These are phyloP conservation scores for Raffaelea albimanens DNA, from an alignment of 2,329 filamentous ascomycete genomes.

Conservation along the genomic window DNA sequence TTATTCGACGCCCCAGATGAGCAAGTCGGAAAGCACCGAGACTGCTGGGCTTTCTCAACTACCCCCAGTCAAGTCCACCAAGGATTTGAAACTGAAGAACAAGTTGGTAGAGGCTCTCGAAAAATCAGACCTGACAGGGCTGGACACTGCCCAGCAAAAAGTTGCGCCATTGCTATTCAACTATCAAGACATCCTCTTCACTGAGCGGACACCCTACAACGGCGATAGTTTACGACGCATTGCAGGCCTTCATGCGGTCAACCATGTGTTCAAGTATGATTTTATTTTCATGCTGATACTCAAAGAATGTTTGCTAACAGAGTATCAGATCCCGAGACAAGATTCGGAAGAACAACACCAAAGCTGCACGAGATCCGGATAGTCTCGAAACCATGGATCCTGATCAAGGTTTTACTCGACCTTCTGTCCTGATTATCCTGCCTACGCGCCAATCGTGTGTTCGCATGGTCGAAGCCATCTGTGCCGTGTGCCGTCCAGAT, in stretches of 20 bases:
- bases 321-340: conserved; percentile 64
- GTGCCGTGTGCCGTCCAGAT: conserved; percentile 66
- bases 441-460: conserved; percentile 84
- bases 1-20: conserved; percentile 33
- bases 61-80: conserved; percentile 13
- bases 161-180: conserved; percentile 67
- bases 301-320: neutral
- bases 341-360: conserved; percentile 86
- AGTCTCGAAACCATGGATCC: conserved; percentile 62
- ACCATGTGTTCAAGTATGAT: conserved; percentile 77
- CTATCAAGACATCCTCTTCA: conserved; percentile 74
- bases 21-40: conserved; percentile 1
- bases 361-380: conserved; percentile 54
- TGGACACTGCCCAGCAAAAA: conserved; percentile 53
- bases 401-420: conserved; percentile 91
- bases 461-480: conserved; percentile 67
- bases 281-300: conserved; percentile 6
- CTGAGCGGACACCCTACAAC: conserved; percentile 60
- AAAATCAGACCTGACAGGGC: conserved; percentile 42
- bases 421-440: conserved; percentile 83
- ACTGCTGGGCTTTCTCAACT: no score
- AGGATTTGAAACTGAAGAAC: conserved; percentile 57
- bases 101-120: conserved; percentile 48
- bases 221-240: conserved; percentile 60
- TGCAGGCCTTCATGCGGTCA: conserved; percentile 73